Base-by-base conservation (phyloP, 306 rosid species). In the Prunus campanulata region DNA sequence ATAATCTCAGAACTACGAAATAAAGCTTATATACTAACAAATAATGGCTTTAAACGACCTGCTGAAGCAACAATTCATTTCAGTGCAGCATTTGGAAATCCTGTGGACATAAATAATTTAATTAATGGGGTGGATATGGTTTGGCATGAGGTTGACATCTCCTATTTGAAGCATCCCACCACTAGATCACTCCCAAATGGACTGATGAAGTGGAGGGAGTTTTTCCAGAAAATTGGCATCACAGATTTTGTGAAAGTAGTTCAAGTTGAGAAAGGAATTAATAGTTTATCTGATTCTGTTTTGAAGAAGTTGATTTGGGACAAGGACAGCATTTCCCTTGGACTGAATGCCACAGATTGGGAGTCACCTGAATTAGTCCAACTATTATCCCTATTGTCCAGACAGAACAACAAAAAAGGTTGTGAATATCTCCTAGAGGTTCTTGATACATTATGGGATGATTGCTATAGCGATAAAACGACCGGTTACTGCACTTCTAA, bases 381-480 rank as follows among this genome's bases (percentile, higher is more conserved):
- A 32, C 78, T 95, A 78, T 74, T 90, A 46, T 79, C 92, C 70
- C 42, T 75, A 47, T 76, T 95, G 84, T 78, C 92, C 68, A 62
- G 76, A 78, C 72, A 79, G 78, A 88, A 91, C 29, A 74, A 86
- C 78, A 80, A 27, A 75, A 84, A 86, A 74, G 84, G 82, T 78
- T 88, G 97, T 83, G 80, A 84, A 77, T 83, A 84, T 85, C 91
- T 92, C 80, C 82, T 95, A 71, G 88, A 84, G 86, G 81, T 88
- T 70, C 85, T 95, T 77, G 98, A 95, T 86, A 84, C 77, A 46
- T 88, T 90, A 83, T 95, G 98, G 98, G 96, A 95, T 88, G 74
- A 82, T 78, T 88, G 80, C 83, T 95, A 86, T 76, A 81, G 86
- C 71, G 91, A 89, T 70, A 95, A 89, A 88, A 78, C 86, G 68